phyloP scores from a whole-genome alignment of 106 monocot species.

The Agapanthus africanus region DNA sequence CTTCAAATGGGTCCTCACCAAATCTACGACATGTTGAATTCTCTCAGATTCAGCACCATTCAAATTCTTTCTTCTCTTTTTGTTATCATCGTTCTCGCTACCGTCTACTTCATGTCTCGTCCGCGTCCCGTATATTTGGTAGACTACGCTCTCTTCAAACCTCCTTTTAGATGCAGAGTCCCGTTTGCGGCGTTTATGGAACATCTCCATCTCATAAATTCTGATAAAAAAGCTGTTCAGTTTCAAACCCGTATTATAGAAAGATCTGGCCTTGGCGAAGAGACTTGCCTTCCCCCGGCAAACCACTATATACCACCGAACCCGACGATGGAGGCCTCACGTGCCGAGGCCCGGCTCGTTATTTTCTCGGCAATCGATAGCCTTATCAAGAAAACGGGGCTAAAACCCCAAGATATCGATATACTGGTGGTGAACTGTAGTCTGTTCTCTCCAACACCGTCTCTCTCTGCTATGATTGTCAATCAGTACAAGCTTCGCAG shows the following conservation, averaged over 20 bases:
- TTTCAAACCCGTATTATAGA: conserved; percentile 21
- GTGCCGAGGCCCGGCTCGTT: conserved; percentile 16
- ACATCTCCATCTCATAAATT: conserved; percentile 26
- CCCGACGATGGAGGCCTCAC: conserved; percentile 22
- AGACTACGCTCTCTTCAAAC: conserved; percentile 49
- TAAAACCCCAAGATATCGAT: conserved; percentile 43
- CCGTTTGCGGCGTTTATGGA: conserved; percentile 56
- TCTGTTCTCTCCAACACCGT: conserved; percentile 57
- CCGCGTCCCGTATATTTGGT: conserved; percentile 45
- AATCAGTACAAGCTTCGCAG: conserved; percentile 31
- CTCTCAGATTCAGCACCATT: conserved; percentile 2
- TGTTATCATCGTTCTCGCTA: conserved; percentile 17
- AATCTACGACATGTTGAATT: neutral
- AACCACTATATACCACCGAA: conserved; percentile 21
- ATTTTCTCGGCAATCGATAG: conserved; percentile 26
- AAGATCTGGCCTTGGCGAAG: conserved; percentile 27
- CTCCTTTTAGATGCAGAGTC: conserved; percentile 33
- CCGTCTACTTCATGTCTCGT: conserved; percentile 40
- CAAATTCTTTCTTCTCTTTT: conserved; percentile 20
- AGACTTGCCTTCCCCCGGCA: conserved; percentile 26
- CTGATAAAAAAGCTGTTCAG: conserved; percentile 17
- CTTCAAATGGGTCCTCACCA: conserved; percentile 8
- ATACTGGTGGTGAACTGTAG: conserved; percentile 57
- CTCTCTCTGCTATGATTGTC: conserved; percentile 49
- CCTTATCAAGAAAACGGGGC: conserved; percentile 13